Conservation (phyloP, 2,329 filamentous ascomycete genomes). For the Neurospora crassa region DNA sequence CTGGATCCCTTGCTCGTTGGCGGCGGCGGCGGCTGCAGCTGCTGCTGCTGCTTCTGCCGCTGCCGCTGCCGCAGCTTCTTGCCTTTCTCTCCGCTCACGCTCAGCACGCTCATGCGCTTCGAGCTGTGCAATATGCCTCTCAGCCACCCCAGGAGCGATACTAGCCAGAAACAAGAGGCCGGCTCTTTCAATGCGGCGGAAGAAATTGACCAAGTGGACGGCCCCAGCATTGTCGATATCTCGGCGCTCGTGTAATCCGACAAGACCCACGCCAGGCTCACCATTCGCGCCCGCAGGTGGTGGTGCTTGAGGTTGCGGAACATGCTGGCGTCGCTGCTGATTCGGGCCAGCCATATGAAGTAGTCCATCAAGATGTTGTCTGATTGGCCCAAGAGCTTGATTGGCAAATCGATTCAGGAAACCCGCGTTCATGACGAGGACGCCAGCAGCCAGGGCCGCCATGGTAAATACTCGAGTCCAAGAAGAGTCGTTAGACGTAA, state of each 20-base stretch:
- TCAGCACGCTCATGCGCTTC: slow-evolving; percentile 42
- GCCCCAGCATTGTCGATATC: not conserved
- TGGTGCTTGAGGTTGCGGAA: slow-evolving; percentile 15
- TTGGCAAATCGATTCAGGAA: slow-evolving; percentile 46
- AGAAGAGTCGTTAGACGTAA: slow-evolving; percentile 46
- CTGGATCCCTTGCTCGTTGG: not conserved
- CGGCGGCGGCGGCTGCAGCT: slow-evolving; percentile 15
- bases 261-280: not conserved
- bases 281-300: slow-evolving; percentile 1
- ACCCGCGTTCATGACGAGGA: slow-evolving; percentile 53
- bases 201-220: not conserved
- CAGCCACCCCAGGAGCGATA: slow-evolving; percentile 55
- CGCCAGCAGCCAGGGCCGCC: slow-evolving; percentile 39
- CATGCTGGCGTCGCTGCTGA: slow-evolving; percentile 18
- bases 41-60: slow-evolving; percentile 26
- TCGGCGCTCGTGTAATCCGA: not conserved
- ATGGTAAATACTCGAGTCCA: slow-evolving; percentile 52
- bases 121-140: slow-evolving; percentile 52
- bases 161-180: slow-evolving; percentile 56
- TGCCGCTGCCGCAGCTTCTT: slow-evolving; percentile 28
- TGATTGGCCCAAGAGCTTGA: slow-evolving; percentile 45
- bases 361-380: slow-evolving; percentile 49
- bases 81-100: slow-evolving; percentile 33
- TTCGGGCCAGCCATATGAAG: slow-evolving; percentile 41
- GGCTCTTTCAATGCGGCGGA: slow-evolving; percentile 48